These are phyloP conservation scores for Whalleya microplaca DNA, from an alignment of 2,329 filamentous ascomycete genomes.

Conservation along the genomic window DNA sequence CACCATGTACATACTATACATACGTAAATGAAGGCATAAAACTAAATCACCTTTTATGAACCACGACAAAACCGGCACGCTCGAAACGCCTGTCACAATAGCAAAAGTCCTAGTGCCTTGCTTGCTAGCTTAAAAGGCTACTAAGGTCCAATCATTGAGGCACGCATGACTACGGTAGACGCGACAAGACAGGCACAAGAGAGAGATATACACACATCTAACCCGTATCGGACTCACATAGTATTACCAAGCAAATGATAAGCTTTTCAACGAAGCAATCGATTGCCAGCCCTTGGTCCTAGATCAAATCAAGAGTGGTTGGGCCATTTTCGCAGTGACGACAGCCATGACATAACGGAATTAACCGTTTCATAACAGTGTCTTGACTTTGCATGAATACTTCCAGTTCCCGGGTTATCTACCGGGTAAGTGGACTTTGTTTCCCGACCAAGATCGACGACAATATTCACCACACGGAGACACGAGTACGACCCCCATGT, in stretches of 20 bases:
- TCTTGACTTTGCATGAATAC: slow-evolving; percentile 11
- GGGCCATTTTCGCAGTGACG: neutral
- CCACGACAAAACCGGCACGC: neutral
- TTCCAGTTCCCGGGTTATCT: slow-evolving; percentile 3
- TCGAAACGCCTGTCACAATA: neutral
- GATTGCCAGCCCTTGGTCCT: neutral
- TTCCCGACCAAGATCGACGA: slow-evolving; percentile 17
- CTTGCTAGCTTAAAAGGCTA: neutral
- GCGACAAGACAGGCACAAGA: neutral
- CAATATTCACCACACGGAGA: slow-evolving; percentile 6
- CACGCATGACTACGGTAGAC: neutral
- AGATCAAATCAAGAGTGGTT: neutral
- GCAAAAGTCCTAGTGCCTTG: neutral
- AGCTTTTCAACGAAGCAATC: neutral
- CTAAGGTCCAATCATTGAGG: neutral
- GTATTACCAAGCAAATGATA: neutral
- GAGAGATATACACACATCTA: neutral
- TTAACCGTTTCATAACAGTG: neutral
- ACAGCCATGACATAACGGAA: neutral
- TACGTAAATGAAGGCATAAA: neutral
- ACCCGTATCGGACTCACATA: neutral
- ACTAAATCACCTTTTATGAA: neutral
- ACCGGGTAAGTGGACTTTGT: neutral
- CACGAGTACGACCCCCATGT: slow-evolving; percentile 16
- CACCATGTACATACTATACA: neutral